These are phyloP conservation scores for Sphaceloma murrayae DNA, from an alignment of 2,329 filamentous ascomycete genomes.

Conservation along the genomic window DNA sequence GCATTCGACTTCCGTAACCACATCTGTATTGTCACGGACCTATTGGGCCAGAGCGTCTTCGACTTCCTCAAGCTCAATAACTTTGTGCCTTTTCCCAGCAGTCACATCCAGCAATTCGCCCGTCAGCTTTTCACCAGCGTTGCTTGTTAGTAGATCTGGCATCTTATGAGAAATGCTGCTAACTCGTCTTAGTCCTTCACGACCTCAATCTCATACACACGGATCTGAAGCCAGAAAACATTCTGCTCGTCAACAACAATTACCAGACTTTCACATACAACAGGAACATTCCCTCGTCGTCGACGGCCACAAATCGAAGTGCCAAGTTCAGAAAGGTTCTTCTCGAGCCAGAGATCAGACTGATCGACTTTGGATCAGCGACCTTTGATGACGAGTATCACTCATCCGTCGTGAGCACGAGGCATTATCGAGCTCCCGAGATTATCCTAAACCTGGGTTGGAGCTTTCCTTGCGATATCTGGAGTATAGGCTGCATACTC, in stretches of 20 bases:
- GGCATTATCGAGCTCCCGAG: conserved; percentile 57
- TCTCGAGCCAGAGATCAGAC: conserved; percentile 55
- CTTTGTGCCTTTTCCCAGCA: conserved; percentile 96
- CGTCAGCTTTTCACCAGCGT: conserved; percentile 96
- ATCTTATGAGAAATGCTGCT: conserved; percentile 22
- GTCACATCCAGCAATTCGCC: conserved; percentile 95
- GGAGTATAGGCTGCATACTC: conserved; percentile 60
- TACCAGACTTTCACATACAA: conserved; percentile 64
- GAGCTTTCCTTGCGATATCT: conserved; percentile 60
- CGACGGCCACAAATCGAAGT: conserved; percentile 46
- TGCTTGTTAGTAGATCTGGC: conserved; percentile 59
- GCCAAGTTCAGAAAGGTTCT: conserved; percentile 54
- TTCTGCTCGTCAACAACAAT: conserved; percentile 53
- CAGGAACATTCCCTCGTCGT: conserved; percentile 56
- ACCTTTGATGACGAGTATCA: conserved; percentile 62
- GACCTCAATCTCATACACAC: conserved; percentile 97
- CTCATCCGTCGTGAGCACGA: conserved; percentile 56
- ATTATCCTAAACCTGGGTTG: conserved; percentile 59
- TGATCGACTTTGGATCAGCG: conserved; percentile 59
- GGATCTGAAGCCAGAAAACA: conserved; percentile 59
- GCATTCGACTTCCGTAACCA: conserved; percentile 97
- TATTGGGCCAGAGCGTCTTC: conserved; percentile 90
- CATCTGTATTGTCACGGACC: conserved; percentile 74
- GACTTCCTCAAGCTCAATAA: conserved; percentile 93
- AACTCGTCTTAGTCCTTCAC: conserved; percentile 60